A percentile compares a stretch with the other conserved stretches of the same genome.
phyloP scores from a whole-genome alignment of 2,329 filamentous ascomycete species.

The Periglandula ipomoeae region DNA sequence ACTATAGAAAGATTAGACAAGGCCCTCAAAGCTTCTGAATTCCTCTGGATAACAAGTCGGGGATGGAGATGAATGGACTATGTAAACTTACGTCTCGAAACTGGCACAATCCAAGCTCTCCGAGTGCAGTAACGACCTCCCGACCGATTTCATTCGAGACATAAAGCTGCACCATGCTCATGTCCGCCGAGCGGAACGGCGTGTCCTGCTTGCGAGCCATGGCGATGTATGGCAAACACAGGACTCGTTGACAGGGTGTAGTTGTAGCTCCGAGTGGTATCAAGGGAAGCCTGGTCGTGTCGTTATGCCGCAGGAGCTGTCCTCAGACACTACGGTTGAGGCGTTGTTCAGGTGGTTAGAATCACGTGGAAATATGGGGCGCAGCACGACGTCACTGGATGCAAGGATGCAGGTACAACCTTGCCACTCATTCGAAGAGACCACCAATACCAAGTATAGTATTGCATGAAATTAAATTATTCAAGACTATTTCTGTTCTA shows the following conservation, averaged over 20 bases:
- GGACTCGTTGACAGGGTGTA: conserved; percentile 19
- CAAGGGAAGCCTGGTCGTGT: conserved; percentile 15
- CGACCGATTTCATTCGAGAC: conserved; percentile 98
- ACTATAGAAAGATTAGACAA: conserved; percentile 39
- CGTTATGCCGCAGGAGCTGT: conserved; percentile 17
- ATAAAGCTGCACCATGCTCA: conserved; percentile 99
- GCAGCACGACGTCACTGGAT: conserved; percentile 7
- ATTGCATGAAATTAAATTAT: neutral
- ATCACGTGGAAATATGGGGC: conserved; percentile 17
- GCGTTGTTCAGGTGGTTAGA: conserved; percentile 16
- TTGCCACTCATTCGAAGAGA: no score
- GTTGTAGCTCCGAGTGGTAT: conserved; percentile 17
- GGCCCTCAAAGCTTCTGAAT: neutral
- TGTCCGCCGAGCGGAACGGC: conserved; percentile 99
- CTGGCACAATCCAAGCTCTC: conserved; percentile 92
- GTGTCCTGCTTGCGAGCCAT: conserved; percentile 73
- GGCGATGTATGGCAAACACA: conserved; percentile 22
- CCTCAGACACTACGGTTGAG: conserved; percentile 12
- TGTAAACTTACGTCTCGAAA: conserved; percentile 76
- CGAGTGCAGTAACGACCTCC: conserved; percentile 92
- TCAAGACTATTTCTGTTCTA: no score
- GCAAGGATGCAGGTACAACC: no score
- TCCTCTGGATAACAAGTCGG: neutral
- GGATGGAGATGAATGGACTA: neutral
- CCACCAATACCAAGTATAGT: no score